Conservation (phyloP, 1,284 basidiomycete species). For the Trametes pubescens region DNA sequence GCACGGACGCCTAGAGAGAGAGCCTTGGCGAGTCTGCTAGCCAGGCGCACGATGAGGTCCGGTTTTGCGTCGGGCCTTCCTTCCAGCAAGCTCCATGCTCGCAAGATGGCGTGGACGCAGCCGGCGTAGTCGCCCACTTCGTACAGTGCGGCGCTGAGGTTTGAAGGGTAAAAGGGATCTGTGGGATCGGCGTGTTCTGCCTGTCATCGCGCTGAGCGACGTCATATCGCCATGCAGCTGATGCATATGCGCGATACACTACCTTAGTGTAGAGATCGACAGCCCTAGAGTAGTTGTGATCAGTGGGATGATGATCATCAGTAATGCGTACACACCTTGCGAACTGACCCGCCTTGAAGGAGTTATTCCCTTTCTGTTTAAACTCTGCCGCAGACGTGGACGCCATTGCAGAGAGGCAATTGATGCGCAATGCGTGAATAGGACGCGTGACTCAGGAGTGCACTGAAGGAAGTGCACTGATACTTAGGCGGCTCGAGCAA, state of each 20-base stretch:
- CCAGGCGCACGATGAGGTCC: not conserved
- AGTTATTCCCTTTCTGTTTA: no score
- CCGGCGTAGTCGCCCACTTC: slow-evolving; percentile 43
- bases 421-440: not conserved
- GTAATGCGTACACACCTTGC: no score
- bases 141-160: slow-evolving; percentile 46
- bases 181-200: slow-evolving; percentile 9
- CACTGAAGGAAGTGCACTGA: not conserved
- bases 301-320: no score
- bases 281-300: not conserved
- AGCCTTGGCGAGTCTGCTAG: slow-evolving; percentile 30
- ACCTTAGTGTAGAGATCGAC: slow-evolving; percentile 14
- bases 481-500: not conserved
- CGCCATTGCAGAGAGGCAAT: no score
- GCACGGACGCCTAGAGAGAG: slow-evolving; percentile 4
- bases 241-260: not conserved
- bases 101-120: slow-evolving; percentile 38
- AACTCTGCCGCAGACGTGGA: no score
- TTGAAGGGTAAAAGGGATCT: slow-evolving; percentile 42
- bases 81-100: slow-evolving; percentile 27
- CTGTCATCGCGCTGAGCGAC: slow-evolving; percentile 1
- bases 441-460: no score
- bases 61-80: not conserved
- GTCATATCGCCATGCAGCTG: no score
- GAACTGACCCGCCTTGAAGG: no score